Conservation (phyloP, 169 alveolate species). For the Perkinsus marinus region DNA sequence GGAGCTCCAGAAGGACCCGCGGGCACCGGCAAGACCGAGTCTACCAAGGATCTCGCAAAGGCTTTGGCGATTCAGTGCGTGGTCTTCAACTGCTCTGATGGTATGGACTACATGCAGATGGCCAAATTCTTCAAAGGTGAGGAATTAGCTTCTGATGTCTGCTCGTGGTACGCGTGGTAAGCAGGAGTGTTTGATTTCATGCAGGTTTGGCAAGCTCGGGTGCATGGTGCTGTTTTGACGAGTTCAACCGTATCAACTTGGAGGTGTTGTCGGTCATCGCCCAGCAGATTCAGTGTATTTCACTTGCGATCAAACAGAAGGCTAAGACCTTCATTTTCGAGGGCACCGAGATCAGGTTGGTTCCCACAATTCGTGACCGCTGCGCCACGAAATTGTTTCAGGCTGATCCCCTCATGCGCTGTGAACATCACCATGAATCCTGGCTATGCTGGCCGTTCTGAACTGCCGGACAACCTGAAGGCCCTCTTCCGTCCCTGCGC, state of each 20-base stretch:
- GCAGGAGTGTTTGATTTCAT: too few species aligned
- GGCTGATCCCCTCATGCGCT: conserved; percentile 80
- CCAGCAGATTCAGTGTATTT: conserved; percentile 63
- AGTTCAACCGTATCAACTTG: conserved; percentile 85
- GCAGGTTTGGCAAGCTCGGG: background rate
- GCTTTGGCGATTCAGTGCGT: conserved; percentile 88
- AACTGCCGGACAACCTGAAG: conserved; percentile 86
- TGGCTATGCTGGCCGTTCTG: conserved; percentile 86
- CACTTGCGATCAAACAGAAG: too few species aligned
- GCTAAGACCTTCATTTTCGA: conserved; percentile 70
- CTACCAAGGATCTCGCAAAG: conserved; percentile 89
- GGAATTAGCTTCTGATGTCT: background rate
- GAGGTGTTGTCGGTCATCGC: conserved; percentile 90
- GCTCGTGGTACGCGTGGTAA: too few species aligned
- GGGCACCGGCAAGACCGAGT: conserved; percentile 95
- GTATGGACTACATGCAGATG: conserved; percentile 87
- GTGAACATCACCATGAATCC: conserved; percentile 91
- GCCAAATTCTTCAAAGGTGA: conserved; percentile 65
- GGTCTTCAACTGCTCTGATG: conserved; percentile 87
- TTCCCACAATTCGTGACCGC: too few species aligned
- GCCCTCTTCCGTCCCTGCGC: conserved; percentile 90
- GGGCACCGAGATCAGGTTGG: conserved; percentile 72
- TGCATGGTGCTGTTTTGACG: conserved; percentile 82
- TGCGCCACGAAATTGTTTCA: too few species aligned
- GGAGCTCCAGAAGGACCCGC: conserved; percentile 94